Percentiles rank a stretch among this genome's conserved stretches.
These are phyloP conservation scores for Herpetomonas samuelpessoai DNA, from an alignment of 208 protist species.

Conservation along the genomic window DNA sequence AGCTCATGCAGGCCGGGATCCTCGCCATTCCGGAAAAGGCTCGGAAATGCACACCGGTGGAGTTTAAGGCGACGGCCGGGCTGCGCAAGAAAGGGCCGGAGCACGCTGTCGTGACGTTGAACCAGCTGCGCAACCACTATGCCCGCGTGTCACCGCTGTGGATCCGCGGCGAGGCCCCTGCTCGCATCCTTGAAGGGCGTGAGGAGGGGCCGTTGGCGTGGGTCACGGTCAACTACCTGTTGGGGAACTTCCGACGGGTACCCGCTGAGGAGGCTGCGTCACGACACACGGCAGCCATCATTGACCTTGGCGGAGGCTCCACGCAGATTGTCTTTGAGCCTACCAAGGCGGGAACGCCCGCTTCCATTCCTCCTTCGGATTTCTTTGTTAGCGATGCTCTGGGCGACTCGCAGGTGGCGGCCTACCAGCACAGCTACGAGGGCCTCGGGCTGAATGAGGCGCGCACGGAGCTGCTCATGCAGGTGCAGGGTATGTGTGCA, in stretches of 20 bases:
- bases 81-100: constrained; percentile 49
- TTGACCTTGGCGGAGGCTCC: constrained; percentile 82
- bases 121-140: constrained; percentile 25
- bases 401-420: constrained; percentile 22
- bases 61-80: constrained; percentile 73
- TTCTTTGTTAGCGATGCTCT: constrained; percentile 21
- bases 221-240: constrained; percentile 83
- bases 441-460: constrained; percentile 72
- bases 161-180: constrained; percentile 40
- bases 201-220: constrained; percentile 84
- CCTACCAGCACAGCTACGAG: constrained; percentile 86
- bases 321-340: constrained; percentile 81
- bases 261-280: not conserved
- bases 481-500: constrained; percentile 20
- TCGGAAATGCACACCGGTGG: constrained; percentile 49
- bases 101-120: constrained; percentile 30
- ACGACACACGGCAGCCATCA: constrained; percentile 46
- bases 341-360: constrained; percentile 5
- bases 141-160: constrained; percentile 26
- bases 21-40: constrained; percentile 28
- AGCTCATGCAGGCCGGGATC: constrained; percentile 33
- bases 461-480: constrained; percentile 28
- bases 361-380: constrained; percentile 8
- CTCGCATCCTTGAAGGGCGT: constrained; percentile 71
- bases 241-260: constrained; percentile 22